phyloP scores from a whole-genome alignment of 345 rosid genomes.

The Euclidium syriacum region DNA sequence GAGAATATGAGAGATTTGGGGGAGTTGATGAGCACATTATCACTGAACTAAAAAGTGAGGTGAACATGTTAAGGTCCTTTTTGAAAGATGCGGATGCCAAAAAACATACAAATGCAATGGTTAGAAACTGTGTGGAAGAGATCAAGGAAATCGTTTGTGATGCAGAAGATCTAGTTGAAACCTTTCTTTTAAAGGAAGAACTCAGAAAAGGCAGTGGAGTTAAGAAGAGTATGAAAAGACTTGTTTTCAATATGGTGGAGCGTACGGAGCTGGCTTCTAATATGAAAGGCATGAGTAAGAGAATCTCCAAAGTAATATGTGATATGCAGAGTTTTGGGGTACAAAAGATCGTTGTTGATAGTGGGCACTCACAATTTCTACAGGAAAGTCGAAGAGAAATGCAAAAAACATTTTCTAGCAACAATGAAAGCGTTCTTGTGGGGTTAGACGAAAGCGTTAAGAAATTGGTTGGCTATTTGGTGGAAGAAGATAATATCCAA shows the following conservation, averaged over 20 bases:
- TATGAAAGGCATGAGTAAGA: slow-evolving; percentile 6
- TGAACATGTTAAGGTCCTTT: slow-evolving; percentile 31
- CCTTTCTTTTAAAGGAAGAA: slow-evolving; percentile 7
- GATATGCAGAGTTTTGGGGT: slow-evolving; percentile 30
- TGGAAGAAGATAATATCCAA: neutral
- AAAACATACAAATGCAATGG: slow-evolving; percentile 20
- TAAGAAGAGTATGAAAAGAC: neutral
- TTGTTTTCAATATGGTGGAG: neutral
- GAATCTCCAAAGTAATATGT: slow-evolving; percentile 13
- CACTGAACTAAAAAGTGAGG: slow-evolving; percentile 15
- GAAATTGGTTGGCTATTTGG: slow-evolving; percentile 15
- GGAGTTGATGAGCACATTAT: slow-evolving; percentile 23
- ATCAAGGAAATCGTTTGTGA: slow-evolving; percentile 21
- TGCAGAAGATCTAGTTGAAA: slow-evolving; percentile 26
- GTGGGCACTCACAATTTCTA: neutral
- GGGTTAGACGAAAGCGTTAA: slow-evolving; percentile 31
- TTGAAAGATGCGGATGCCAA: slow-evolving; percentile 36
- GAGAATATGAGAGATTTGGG: slow-evolving; percentile 22
- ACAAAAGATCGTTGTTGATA: neutral
- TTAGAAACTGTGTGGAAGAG: slow-evolving; percentile 28
- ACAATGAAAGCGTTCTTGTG: slow-evolving; percentile 25
- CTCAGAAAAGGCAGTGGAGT: neutral
- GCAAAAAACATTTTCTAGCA: slow-evolving; percentile 22
- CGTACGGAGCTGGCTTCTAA: neutral
- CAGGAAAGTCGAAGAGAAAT: neutral